Evolutionary conservation across 306 rosid species (phyloP), one percentile per base, ranked within the genome.

Genomic region (Trifolium subterraneum): DNA sequence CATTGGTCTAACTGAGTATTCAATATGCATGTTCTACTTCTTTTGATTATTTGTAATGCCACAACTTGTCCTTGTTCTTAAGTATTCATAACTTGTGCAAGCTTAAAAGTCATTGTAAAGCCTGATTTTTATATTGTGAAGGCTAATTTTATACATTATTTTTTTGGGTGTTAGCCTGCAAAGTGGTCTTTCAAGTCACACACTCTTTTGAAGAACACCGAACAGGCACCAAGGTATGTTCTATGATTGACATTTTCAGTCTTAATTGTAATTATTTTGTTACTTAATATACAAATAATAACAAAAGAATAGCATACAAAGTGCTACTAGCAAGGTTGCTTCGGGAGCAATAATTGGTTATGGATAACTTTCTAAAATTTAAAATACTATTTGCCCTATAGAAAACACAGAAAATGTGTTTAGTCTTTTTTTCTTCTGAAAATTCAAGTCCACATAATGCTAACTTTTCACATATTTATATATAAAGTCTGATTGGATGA

Each of bases 161-260:
- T 47, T 47, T 20, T 56, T 82, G 64, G 51, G 25, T 78, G 66
- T 78, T 86, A 94, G 98, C 98, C 98, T 71, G 65, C 85, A 33
- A 91, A 86, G 79, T 94, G 98, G 98, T 86, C 96, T 45, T 94
- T 91, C 75, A 90, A 86, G 82, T 91, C 98, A 1, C 83, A 87
- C 83, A 91, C 97, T 6, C 68, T 90, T 80, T 89, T 94, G 94
- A 94, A 92, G 95, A 91, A 83, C 84, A 85, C 84, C 4, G 98
- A 94, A 81, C 96, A 83, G 71, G 98, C 97, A 68, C 95, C 95
- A 41, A 91, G 98, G 97, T 91, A 82, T 61, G 58, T 62, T 51
- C 67, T 73, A 58, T 75, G 55, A 41, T 76, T 74, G 50, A 76
- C 44, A 54, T 15, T 68, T 44, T 20, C 75, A 4, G 47, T 23